Conservation (phyloP, 2,329 filamentous ascomycete genomes). For the Fusarium vanettenii region DNA sequence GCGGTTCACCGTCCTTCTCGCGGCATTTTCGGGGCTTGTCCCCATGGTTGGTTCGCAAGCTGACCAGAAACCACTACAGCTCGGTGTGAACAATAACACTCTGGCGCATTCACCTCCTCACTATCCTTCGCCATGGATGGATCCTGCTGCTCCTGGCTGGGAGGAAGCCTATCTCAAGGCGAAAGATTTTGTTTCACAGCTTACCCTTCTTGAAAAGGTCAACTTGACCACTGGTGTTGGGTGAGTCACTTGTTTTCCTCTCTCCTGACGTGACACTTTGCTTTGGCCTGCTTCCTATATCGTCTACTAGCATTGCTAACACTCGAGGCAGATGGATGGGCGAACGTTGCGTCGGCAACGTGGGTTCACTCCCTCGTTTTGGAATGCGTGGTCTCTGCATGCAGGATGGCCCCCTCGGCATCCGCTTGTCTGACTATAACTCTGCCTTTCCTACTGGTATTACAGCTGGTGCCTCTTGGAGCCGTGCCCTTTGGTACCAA, state of each 20-base stretch:
- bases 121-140: conserved; percentile 91
- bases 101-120: conserved; percentile 65
- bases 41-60: conserved; percentile 23
- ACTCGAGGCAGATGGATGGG: conserved; percentile 53
- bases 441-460: conserved; percentile 85
- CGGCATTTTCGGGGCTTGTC: conserved; percentile 14
- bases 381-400: conserved; percentile 81
- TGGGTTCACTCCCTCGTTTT: conserved; percentile 75
- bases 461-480: conserved; percentile 86
- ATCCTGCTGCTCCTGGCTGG: conserved; percentile 79
- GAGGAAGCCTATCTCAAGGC: conserved; percentile 80
- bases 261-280: neutral
- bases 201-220: conserved; percentile 90
- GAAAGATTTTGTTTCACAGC: conserved; percentile 80
- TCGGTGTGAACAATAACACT: neutral
- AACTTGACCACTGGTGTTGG: conserved; percentile 93
- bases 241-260: conserved; percentile 57
- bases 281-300: conserved; percentile 39
- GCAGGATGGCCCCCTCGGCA: conserved; percentile 86
- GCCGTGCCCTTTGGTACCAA: conserved; percentile 72
- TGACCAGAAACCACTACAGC: conserved; percentile 35
- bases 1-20: conserved; percentile 18
- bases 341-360: conserved; percentile 82
- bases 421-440: conserved; percentile 81
- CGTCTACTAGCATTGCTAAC: neutral